A percentile compares a stretch with the other conserved stretches of the same genome.
These are phyloP conservation scores for Monosporozyma servazzii DNA, from an alignment of 805 yeast genomes.

Conservation along the genomic window DNA sequence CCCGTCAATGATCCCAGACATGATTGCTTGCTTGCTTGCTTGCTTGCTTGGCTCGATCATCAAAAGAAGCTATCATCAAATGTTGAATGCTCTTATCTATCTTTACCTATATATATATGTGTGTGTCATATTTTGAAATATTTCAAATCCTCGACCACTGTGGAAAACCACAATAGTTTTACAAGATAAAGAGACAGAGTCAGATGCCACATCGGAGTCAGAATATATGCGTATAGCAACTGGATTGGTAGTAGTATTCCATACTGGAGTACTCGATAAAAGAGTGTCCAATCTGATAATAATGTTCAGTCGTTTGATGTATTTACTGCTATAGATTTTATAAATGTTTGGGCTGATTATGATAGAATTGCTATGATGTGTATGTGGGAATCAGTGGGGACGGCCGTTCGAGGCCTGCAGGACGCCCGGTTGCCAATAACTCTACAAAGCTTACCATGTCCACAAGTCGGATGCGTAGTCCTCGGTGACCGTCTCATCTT, in stretches of 20 bases:
- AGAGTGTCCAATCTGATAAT: too few species aligned
- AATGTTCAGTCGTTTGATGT: too few species aligned
- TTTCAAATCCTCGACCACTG: not conserved
- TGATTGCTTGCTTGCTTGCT: slow-evolving; percentile 4
- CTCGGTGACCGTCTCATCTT: slow-evolving; percentile 55
- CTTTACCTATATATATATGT: too few species aligned
- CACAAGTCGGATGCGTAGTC: slow-evolving; percentile 41
- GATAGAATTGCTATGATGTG: too few species aligned
- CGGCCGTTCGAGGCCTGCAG: not conserved
- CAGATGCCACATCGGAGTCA: too few species aligned
- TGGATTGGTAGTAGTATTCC: too few species aligned
- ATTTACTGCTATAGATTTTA: too few species aligned
- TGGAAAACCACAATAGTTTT: not conserved
- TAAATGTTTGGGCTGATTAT: too few species aligned
- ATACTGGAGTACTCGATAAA: too few species aligned
- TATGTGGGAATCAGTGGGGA: too few species aligned
- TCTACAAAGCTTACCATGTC: slow-evolving; percentile 15
- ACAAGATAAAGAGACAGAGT: not conserved
- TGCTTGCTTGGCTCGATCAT: not conserved
- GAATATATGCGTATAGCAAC: too few species aligned
- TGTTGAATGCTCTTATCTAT: not conserved
- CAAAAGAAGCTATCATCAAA: not conserved
- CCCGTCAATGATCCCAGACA: slow-evolving; percentile 43
- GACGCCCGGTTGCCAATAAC: not conserved
- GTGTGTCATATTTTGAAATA: too few species aligned